Evolutionary conservation across 176 grass and related monocot genomes (phyloP).

Genomic region (Oryza rufipogon): DNA sequence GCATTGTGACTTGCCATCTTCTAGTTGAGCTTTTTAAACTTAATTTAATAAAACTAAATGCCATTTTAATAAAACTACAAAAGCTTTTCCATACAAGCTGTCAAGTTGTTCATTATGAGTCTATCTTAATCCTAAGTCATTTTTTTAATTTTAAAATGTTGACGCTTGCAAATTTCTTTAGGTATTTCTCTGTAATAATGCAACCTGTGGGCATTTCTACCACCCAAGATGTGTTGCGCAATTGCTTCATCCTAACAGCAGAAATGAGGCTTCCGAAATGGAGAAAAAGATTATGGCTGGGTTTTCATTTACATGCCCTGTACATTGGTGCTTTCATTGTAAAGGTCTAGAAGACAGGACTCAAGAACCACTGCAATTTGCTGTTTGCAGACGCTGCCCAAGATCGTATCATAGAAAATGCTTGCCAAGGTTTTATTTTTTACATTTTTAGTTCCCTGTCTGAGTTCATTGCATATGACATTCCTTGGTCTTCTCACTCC

Average conservation of each 20-base stretch:
- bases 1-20: conserved; percentile 9
- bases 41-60: neutral
- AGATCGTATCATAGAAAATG: conserved; percentile 77
- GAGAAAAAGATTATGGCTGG: conserved; percentile 60
- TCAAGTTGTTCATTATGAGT: conserved; percentile 10
- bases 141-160: neutral
- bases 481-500: neutral
- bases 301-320: conserved; percentile 61
- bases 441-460: neutral
- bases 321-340: conserved; percentile 65
- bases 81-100: neutral
- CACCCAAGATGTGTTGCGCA: conserved; percentile 69
- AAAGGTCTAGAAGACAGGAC: conserved; percentile 58
- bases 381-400: conserved; percentile 73
- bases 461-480: neutral
- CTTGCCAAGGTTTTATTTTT: conserved; percentile 60
- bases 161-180: conserved; percentile 22
- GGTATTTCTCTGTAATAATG: conserved; percentile 78
- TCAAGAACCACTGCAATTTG: conserved; percentile 55
- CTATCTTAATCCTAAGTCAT: neutral
- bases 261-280: conserved; percentile 48
- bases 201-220: conserved; percentile 83
- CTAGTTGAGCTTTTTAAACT: neutral
- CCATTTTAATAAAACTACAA: neutral
- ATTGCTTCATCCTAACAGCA: conserved; percentile 46